Conservation (phyloP, 2,329 filamentous ascomycete genomes). For the Talaromyces pinophilus region DNA sequence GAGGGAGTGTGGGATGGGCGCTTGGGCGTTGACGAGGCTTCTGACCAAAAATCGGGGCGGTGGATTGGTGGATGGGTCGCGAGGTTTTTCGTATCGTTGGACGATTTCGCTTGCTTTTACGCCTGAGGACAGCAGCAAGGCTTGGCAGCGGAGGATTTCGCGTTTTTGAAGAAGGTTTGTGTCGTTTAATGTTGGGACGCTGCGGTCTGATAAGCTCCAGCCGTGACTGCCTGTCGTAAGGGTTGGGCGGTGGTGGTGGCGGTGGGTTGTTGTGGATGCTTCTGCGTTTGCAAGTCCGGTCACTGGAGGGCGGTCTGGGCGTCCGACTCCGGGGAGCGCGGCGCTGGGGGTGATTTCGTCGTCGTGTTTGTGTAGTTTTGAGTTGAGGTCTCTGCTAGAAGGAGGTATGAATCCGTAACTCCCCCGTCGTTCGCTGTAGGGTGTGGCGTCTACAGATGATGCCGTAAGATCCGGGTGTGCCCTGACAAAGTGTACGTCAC, state of each 20-base stretch:
- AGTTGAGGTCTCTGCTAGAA: slow-evolving; percentile 25
- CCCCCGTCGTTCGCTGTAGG: slow-evolving; percentile 26
- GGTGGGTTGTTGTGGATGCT: slow-evolving; percentile 30
- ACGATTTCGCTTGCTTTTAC: slow-evolving; percentile 84
- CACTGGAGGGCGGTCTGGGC: slow-evolving; percentile 43
- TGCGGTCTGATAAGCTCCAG: slow-evolving; percentile 61
- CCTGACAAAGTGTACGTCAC: slow-evolving; percentile 16
- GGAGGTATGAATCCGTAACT: slow-evolving; percentile 37
- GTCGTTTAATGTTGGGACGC: slow-evolving; percentile 39
- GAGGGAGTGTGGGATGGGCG: slow-evolving; percentile 42
- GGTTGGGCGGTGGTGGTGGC: slow-evolving; percentile 37
- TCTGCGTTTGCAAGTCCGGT: slow-evolving; percentile 49
- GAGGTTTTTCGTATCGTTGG: slow-evolving; percentile 59
- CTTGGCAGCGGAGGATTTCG: slow-evolving; percentile 78
- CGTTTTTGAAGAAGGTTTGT: slow-evolving; percentile 57
- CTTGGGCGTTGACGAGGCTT: slow-evolving; percentile 31
- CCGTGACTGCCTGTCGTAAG: slow-evolving; percentile 49
- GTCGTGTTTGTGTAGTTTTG: slow-evolving; percentile 28
- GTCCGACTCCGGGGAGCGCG: slow-evolving; percentile 29
- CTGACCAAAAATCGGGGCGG: slow-evolving; percentile 41
- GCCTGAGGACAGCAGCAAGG: slow-evolving; percentile 78
- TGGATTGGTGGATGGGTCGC: slow-evolving; percentile 27
- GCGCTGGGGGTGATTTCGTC: slow-evolving; percentile 8
- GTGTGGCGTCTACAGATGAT: slow-evolving; percentile 26
- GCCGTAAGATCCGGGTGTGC: slow-evolving; percentile 15